Percentiles rank a stretch among this genome's conserved stretches.
phyloP scores from a whole-genome alignment of 345 rosid genomes.

The Pistacia atlantica region DNA sequence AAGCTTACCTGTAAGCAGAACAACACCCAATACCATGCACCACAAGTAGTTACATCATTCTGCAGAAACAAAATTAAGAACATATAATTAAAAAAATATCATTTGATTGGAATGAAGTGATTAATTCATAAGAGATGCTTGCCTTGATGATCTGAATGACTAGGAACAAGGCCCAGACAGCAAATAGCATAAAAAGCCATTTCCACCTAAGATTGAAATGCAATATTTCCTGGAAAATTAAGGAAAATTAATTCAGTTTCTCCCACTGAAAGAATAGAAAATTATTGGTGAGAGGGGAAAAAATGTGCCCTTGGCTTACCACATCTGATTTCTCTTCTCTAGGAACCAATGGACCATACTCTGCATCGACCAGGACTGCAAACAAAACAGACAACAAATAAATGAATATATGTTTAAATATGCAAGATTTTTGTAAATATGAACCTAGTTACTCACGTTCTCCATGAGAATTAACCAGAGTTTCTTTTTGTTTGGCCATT shows the following conservation, averaged over 20 bases:
- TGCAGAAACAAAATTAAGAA: constrained; percentile 35
- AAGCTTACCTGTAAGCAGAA: constrained; percentile 75
- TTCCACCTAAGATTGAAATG: constrained; percentile 77
- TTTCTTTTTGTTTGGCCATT: constrained; percentile 42
- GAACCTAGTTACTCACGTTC: constrained; percentile 57
- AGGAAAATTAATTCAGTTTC: constrained; percentile 1
- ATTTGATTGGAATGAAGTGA: neutral
- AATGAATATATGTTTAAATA: neutral
- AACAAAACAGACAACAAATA: neutral
- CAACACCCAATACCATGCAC: constrained; percentile 73
- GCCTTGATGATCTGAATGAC: constrained; percentile 76
- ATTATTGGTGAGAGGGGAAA: neutral
- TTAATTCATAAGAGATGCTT: constrained; percentile 12
- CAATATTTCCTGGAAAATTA: constrained; percentile 54
- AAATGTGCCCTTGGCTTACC: constrained; percentile 36
- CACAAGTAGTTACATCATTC: constrained; percentile 73
- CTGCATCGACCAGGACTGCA: constrained; percentile 76
- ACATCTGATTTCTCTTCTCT: constrained; percentile 64
- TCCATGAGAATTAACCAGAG: constrained; percentile 61
- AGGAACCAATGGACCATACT: constrained; percentile 70
- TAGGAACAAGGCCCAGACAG: constrained; percentile 73
- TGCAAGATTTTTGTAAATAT: neutral
- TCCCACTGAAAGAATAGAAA: neutral
- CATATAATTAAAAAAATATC: neutral
- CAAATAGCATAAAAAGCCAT: constrained; percentile 44